A percentile compares a stretch with the other conserved stretches of the same genome.
Conservation (phyloP, 1,284 basidiomycete species). For the Cystobasidiaceae sp. region DNA sequence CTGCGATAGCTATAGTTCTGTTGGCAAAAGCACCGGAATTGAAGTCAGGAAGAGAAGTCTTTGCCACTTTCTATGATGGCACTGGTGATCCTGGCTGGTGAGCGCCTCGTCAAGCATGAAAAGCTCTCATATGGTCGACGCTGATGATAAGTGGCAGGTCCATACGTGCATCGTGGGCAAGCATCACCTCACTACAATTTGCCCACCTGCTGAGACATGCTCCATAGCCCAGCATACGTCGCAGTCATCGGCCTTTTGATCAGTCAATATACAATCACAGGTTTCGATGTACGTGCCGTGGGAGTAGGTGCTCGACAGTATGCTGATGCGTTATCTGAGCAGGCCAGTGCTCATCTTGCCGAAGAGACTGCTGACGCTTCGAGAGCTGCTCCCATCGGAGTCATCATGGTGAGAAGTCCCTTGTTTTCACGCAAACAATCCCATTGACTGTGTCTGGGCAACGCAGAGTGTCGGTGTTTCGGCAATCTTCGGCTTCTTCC, state of each 20-base stretch:
- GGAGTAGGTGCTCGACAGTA: neutral
- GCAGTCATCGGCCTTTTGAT: constrained; percentile 63
- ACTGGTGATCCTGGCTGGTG: constrained; percentile 54
- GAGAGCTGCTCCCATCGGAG: constrained; percentile 37
- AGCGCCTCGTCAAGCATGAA: neutral
- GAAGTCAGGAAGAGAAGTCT: constrained; percentile 63
- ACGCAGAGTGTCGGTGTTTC: constrained; percentile 58
- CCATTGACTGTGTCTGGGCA: neutral
- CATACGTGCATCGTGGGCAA: constrained; percentile 57
- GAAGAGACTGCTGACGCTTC: constrained; percentile 68
- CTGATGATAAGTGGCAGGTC: constrained; percentile 57
- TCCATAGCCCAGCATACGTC: constrained; percentile 52
- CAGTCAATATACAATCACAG: constrained; percentile 54
- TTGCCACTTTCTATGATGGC: constrained; percentile 62
- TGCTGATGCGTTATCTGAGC: neutral
- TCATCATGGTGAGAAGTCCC: constrained; percentile 36
- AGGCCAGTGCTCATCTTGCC: constrained; percentile 55
- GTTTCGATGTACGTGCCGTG: constrained; percentile 55
- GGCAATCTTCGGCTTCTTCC: constrained; percentile 60
- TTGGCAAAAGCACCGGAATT: constrained; percentile 64
- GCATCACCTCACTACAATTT: neutral
- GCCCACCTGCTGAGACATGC: neutral
- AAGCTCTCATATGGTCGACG: constrained; percentile 13
- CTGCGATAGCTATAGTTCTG: constrained; percentile 60
- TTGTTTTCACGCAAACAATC: neutral